Percentiles rank a stretch among this genome's conserved stretches.
Evolutionary conservation across 2,329 filamentous ascomycete species (phyloP).

Genomic region (Penicillium freii): DNA sequence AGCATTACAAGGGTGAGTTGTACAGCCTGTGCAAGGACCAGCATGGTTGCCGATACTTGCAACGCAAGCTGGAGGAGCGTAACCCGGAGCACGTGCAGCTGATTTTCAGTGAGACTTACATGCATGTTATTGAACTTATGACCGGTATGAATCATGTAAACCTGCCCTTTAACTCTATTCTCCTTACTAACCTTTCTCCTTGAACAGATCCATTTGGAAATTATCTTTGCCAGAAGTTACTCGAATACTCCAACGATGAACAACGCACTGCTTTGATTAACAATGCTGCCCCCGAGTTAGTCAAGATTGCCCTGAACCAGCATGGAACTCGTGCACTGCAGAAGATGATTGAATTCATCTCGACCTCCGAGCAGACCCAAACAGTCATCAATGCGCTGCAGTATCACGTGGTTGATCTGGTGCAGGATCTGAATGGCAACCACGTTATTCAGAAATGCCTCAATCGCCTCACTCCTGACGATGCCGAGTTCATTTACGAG

Average conservation of each 20-base stretch:
- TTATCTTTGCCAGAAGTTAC: conserved; percentile 96
- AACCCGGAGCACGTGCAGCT: conserved; percentile 79
- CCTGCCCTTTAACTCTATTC: background rate
- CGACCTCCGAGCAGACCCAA: conserved; percentile 77
- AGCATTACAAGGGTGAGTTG: conserved; percentile 77
- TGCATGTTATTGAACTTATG: conserved; percentile 96
- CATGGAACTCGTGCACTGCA: conserved; percentile 94
- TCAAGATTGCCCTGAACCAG: conserved; percentile 92
- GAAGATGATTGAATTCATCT: conserved; percentile 99
- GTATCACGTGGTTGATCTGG: conserved; percentile 83
- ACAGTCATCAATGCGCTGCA: conserved; percentile 84
- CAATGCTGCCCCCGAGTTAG: conserved; percentile 83
- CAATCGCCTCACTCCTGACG: conserved; percentile 79
- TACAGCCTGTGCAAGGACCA: conserved; percentile 95
- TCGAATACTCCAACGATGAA: conserved; percentile 92
- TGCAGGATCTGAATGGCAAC: conserved; percentile 97
- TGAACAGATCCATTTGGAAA: conserved; percentile 86
- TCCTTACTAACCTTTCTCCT: conserved; percentile 22
- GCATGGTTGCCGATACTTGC: conserved; percentile 92
- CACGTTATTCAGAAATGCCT: conserved; percentile 99
- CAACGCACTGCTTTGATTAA: conserved; percentile 91
- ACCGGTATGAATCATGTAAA: conserved; percentile 54
- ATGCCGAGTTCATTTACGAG: conserved; percentile 96
- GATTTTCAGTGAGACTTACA: conserved; percentile 91
- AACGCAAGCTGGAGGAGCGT: conserved; percentile 94